Evolutionary conservation across 495 filamentous ascomycete genomes (phyloP).

Genomic region (Lasiosphaeriaceae sp.): DNA sequence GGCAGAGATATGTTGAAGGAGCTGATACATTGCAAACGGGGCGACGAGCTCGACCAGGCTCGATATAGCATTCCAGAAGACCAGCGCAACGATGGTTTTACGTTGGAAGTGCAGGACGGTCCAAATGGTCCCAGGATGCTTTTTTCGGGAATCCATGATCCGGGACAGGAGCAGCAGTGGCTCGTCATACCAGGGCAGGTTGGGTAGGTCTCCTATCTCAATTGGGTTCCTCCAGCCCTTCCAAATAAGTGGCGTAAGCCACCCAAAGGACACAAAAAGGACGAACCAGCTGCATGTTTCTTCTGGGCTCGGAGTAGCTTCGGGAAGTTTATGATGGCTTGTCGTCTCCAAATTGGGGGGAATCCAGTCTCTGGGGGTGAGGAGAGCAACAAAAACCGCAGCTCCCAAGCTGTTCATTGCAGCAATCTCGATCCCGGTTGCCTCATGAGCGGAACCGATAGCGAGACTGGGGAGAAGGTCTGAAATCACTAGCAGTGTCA

Average conservation of each 20-base stretch:
- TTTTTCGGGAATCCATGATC: slow-evolving; percentile 34
- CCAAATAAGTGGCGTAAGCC: slow-evolving; percentile 45
- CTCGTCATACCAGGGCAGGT: slow-evolving; percentile 49
- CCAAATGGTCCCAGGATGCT: slow-evolving; percentile 38
- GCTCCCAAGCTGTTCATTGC: slow-evolving; percentile 26
- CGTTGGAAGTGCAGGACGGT: slow-evolving; percentile 37
- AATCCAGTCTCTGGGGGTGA: slow-evolving; percentile 36
- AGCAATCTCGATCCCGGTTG: slow-evolving; percentile 14
- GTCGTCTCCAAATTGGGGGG: slow-evolving; percentile 27
- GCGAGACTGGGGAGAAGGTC: slow-evolving; percentile 33
- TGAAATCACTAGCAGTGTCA: slow-evolving; percentile 23
- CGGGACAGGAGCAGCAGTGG: slow-evolving; percentile 38
- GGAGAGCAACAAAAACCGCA: slow-evolving; percentile 28
- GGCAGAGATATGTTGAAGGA: slow-evolving; percentile 38
- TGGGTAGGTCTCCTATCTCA: slow-evolving; percentile 44
- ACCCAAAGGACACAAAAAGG: slow-evolving; percentile 47
- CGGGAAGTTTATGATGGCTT: slow-evolving; percentile 21
- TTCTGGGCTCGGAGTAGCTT: slow-evolving; percentile 36
- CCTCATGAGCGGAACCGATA: slow-evolving; percentile 11
- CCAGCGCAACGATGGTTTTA: slow-evolving; percentile 37
- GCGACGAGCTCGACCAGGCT: slow-evolving; percentile 38
- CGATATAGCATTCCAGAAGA: slow-evolving; percentile 28
- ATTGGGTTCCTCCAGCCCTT: slow-evolving; percentile 38
- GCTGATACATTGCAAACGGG: slow-evolving; percentile 42
- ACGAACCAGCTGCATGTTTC: slow-evolving; percentile 48